Base-by-base conservation (phyloP, 2,329 filamentous ascomycete species). In the Coniochaeta prunicola region DNA sequence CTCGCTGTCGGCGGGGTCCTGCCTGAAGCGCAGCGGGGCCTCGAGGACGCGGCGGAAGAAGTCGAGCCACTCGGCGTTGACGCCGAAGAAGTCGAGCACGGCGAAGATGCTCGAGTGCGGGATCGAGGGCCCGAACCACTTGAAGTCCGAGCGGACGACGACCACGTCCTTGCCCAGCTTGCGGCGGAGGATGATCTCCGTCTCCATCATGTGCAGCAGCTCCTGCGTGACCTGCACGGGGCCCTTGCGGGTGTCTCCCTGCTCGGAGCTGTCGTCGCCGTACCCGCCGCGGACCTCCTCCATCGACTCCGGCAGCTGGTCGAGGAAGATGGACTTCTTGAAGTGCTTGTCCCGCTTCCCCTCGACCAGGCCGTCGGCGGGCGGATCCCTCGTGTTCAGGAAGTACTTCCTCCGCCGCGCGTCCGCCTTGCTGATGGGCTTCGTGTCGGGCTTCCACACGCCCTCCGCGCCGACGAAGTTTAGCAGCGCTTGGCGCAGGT, bases 111-210 rank as follows among this genome's bases (percentile, higher is more conserved):
- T 82, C 26, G 74, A 68, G 65, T 87, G 83, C 2, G 84, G 77
- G 15, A 87, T 70, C 4, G 78, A 61, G 0, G 83, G 79, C 0
- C 80, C 80, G 59, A 86, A 83, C 73, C 79, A 83, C 50, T 78
- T 74, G 62, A 86, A 85, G 64, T 85, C 82, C 0, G 81, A 82
- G 13, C 81, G 77, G 40, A 86, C 69, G 2, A 83, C 77, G 1
- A 80, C 80, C 56, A 83, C 76, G 21, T 80, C 72, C 10, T 76
- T 75, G 45, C 78, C 73, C 1, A 81, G 64, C 21, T 74, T 70
- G 28, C 71, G 78, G 59, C 79, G 75, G 36, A 86, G 63, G 36
- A 83, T 68, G 15, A 83, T 76, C 63, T 86, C 82, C 8, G 82
- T 78, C 30, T 82, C 77, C 6, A 84, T 65, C 2, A 83, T 71